Percentiles rank a stretch among this genome's conserved stretches.
phyloP scores from a whole-genome alignment of 192 early-diverging fungal genomes.

The Entomortierella lignicola region DNA sequence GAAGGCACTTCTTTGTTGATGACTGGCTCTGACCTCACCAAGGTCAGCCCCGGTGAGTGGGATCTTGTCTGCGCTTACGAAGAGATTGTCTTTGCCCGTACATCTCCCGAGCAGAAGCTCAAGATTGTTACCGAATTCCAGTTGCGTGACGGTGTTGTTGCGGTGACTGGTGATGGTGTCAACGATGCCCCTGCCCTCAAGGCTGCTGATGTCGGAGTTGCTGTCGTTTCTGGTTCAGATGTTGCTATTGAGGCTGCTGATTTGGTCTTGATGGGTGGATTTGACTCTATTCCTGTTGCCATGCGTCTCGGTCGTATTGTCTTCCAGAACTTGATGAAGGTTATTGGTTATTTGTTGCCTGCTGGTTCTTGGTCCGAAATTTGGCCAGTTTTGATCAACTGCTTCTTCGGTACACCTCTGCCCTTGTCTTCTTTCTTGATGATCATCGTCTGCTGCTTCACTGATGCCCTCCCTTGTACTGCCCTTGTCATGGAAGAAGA shows the following conservation, averaged over 20 bases:
- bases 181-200: constrained; percentile 94
- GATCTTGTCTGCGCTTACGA: constrained; percentile 74
- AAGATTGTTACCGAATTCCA: constrained; percentile 76
- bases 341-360: constrained; percentile 85
- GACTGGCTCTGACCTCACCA: constrained; percentile 73
- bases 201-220: constrained; percentile 89
- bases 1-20: constrained; percentile 63
- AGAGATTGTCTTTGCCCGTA: constrained; percentile 90
- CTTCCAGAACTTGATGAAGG: constrained; percentile 91
- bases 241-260: constrained; percentile 79
- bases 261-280: constrained; percentile 69
- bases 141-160: constrained; percentile 79
- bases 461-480: constrained; percentile 71
- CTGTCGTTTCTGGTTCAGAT: constrained; percentile 89
- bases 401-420: constrained; percentile 84
- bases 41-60: constrained; percentile 76
- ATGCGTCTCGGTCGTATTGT: constrained; percentile 86
- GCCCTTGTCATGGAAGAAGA: constrained; percentile 83
- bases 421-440: constrained; percentile 84
- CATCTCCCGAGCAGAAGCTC: constrained; percentile 89
- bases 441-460: constrained; percentile 63
- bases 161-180: constrained; percentile 93
- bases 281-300: constrained; percentile 62
- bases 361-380: constrained; percentile 83
- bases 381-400: constrained; percentile 79